These are phyloP conservation scores for Ophiostoma himal-ulmi DNA, from an alignment of 2,329 filamentous ascomycete genomes.

Conservation along the genomic window DNA sequence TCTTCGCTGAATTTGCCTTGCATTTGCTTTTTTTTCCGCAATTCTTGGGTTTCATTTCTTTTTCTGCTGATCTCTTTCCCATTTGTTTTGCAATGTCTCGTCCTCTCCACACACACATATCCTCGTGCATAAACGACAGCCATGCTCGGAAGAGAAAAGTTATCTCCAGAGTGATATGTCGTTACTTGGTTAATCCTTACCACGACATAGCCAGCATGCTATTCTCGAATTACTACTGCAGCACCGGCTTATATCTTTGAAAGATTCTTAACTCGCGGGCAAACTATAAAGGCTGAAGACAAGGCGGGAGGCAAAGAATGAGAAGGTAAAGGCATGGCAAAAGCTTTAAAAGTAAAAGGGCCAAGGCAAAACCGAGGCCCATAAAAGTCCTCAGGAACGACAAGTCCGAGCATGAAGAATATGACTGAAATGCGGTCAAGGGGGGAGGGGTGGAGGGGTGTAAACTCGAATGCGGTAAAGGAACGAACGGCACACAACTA, in stretches of 20 bases:
- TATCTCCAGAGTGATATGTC: not conserved
- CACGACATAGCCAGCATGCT: not conserved
- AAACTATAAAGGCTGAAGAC: too few relatives aligned
- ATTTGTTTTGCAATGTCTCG: not conserved
- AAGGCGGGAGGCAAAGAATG: too few relatives aligned
- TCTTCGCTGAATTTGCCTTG: not conserved
- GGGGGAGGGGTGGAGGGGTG: not conserved
- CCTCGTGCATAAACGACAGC: constrained; percentile 8
- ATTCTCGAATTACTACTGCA: not conserved
- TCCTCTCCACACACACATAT: not conserved
- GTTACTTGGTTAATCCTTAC: not conserved
- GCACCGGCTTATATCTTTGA: too few relatives aligned
- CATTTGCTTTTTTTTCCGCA: not conserved
- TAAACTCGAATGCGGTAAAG: not conserved
- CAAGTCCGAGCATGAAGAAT: not conserved
- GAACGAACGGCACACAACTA: not conserved
- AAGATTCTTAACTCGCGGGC: too few relatives aligned
- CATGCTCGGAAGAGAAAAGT: not conserved
- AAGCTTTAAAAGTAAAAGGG: not conserved
- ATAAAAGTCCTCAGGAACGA: not conserved
- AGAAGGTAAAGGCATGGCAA: not conserved
- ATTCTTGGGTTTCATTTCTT: not conserved
- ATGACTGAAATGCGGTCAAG: not conserved
- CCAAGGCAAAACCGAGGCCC: not conserved
- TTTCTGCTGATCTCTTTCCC: constrained; percentile 1